Percentiles rank a stretch among this genome's conserved stretches.
Evolutionary conservation across 768 basidiomycete genomes (phyloP).

Genomic region (Tephrocybe sp.): DNA sequence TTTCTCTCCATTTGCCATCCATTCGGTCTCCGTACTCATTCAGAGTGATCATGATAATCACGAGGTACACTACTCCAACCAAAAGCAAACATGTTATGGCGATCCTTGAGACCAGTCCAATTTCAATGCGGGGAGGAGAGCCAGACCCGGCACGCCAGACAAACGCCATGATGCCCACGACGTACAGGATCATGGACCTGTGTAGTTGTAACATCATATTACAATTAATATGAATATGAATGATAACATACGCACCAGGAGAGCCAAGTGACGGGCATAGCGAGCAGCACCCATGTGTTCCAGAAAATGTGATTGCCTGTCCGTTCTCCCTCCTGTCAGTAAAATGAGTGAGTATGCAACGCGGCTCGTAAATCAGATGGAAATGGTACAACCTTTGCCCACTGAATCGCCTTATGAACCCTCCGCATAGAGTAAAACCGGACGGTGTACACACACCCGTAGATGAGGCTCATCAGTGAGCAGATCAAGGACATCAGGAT

Average conservation of each 20-base stretch:
- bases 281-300: slow-evolving; percentile 65
- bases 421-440: slow-evolving; percentile 70
- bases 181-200: slow-evolving; percentile 68
- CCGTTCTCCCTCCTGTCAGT: slow-evolving; percentile 7
- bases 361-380: neutral
- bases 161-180: slow-evolving; percentile 59
- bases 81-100: slow-evolving; percentile 50
- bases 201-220: neutral
- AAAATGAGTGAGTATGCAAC: neutral
- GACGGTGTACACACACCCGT: slow-evolving; percentile 72
- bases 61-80: slow-evolving; percentile 60
- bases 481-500: slow-evolving; percentile 65
- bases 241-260: slow-evolving; percentile 46
- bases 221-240: no score
- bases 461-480: slow-evolving; percentile 70
- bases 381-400: slow-evolving; percentile 37
- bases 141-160: slow-evolving; percentile 45
- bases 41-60: slow-evolving; percentile 58
- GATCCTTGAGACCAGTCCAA: slow-evolving; percentile 52
- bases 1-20: neutral
- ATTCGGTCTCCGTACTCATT: slow-evolving; percentile 45
- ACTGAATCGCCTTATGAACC: slow-evolving; percentile 67
- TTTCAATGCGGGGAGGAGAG: slow-evolving; percentile 42
- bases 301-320: slow-evolving; percentile 27
- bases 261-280: slow-evolving; percentile 68